Base-by-base conservation (phyloP, 345 rosid species). In the Isatis tinctoria region DNA sequence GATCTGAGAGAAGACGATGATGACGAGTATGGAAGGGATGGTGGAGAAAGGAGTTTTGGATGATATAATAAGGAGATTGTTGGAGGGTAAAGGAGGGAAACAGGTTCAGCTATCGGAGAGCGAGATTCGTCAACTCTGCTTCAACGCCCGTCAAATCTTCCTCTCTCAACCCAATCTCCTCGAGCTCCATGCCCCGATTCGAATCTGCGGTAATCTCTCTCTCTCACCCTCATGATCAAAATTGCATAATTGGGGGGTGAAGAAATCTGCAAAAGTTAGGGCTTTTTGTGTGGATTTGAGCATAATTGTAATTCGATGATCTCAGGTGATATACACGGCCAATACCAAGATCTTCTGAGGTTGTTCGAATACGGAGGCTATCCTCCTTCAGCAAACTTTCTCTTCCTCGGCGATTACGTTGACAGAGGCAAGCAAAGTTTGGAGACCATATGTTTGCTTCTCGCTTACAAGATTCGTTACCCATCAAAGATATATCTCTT, bases 91-190 rank as follows among this genome's bases (percentile, higher is more conserved):
- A 90, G 97, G 95, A 66, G 86, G 90, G 9, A 91, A 88, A 73
- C 98, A 91, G 79, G 98, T 90, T 56, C 96, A 91, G 88, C 85
- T 91, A 8, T 94, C 98, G 2, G 98, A 94, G 80, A 86, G 83
- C 45, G 98, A 94, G 87, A 92, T 94, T 85, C 96, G 98, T 65
- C 98, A 90, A 83, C 88, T 94, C 48, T 94, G 98, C 74, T 82
- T 89, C 75, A 90, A 87, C 78, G 90, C 97, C 26, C 93, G 97
- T 52, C 95, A 94, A 84, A 87, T 90, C 81, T 86, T 94, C 84
- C 86, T 89, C 40, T 84, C 93, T 33, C 86, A 90, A 74, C 97
- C 98, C 47, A 84, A 32, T 76, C 97, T 93, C 76, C 83, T 91
- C 75, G 85, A 86, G 81, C 62, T 91, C 52, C 85, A 73, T 73